Evolutionary conservation across 2,329 filamentous ascomycete genomes (phyloP).

Genomic region (Sporothrix variecibatus): DNA sequence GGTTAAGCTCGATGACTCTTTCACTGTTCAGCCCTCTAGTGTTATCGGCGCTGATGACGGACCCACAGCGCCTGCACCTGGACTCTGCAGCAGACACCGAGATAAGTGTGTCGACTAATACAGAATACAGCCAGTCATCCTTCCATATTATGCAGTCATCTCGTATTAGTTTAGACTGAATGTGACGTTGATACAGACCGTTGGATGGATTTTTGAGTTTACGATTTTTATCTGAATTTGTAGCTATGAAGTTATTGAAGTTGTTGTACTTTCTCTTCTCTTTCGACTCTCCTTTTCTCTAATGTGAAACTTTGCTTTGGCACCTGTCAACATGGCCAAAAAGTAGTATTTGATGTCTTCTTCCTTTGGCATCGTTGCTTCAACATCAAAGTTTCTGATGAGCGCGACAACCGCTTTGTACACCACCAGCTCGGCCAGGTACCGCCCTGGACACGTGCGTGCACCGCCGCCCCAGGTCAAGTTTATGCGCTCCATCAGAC

Average conservation of each 20-base stretch:
- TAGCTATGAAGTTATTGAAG: neutral
- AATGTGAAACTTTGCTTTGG: constrained; percentile 44
- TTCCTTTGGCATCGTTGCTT: constrained; percentile 44
- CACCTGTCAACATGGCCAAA: constrained; percentile 54
- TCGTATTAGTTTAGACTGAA: too few species aligned
- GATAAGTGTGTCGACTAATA: too few species aligned
- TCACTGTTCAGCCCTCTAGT: too few species aligned
- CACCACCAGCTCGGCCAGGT: constrained; percentile 54
- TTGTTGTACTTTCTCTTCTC: constrained; percentile 19
- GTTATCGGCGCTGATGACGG: too few species aligned
- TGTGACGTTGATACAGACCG: too few species aligned
- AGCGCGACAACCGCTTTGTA: constrained; percentile 47
- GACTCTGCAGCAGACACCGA: too few species aligned
- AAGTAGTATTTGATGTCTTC: constrained; percentile 51
- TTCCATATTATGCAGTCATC: too few species aligned
- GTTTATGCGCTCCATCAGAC: constrained; percentile 51
- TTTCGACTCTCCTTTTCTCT: neutral
- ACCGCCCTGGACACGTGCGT: constrained; percentile 52
- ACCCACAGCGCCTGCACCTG: too few species aligned
- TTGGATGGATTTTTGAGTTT: too few species aligned
- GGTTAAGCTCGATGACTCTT: neutral
- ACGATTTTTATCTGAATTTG: neutral
- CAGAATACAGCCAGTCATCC: too few species aligned
- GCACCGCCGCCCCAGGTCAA: constrained; percentile 56
- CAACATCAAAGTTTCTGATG: constrained; percentile 48